These are phyloP conservation scores for Tulasnella sp. DNA, from an alignment of 768 basidiomycete species.

Conservation along the genomic window DNA sequence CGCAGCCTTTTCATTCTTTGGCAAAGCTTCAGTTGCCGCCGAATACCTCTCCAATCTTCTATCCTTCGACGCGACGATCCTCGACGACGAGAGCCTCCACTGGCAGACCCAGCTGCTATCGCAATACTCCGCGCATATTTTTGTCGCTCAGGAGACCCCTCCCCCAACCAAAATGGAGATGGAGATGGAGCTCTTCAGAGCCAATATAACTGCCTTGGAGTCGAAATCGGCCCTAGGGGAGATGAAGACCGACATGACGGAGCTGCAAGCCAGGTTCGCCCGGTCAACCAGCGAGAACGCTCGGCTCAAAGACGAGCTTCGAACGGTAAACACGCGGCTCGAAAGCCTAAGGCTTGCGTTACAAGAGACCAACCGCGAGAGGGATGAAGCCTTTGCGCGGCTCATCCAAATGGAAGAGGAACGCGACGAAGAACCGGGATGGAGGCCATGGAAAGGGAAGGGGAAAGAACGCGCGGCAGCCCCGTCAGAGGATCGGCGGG, in stretches of 20 bases:
- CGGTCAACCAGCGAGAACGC: conserved; percentile 35
- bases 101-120: conserved; percentile 65
- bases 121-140: conserved; percentile 57
- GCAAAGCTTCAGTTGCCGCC: conserved; percentile 12
- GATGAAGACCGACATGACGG: conserved; percentile 34
- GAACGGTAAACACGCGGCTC: conserved; percentile 17
- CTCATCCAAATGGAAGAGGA: neutral
- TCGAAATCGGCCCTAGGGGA: conserved; percentile 43
- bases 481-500: neutral
- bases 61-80: conserved; percentile 18
- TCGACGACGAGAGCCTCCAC: conserved; percentile 36
- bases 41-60: conserved; percentile 27
- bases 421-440: neutral
- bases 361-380: neutral
- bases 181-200: conserved; percentile 40
- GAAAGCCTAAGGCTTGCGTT: neutral
- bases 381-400: neutral
- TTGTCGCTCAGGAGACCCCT: conserved; percentile 39
- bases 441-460: conserved; percentile 17
- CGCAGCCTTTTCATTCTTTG: conserved; percentile 52
- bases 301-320: conserved; percentile 35
- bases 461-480: neutral
- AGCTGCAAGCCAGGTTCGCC: conserved; percentile 2
- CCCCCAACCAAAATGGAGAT: neutral
- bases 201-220: conserved; percentile 48